A percentile compares a stretch with the other conserved stretches of the same genome.
Evolutionary conservation across 1,284 basidiomycete genomes (phyloP).

Genomic region (Papiliotrema fonsecae): DNA sequence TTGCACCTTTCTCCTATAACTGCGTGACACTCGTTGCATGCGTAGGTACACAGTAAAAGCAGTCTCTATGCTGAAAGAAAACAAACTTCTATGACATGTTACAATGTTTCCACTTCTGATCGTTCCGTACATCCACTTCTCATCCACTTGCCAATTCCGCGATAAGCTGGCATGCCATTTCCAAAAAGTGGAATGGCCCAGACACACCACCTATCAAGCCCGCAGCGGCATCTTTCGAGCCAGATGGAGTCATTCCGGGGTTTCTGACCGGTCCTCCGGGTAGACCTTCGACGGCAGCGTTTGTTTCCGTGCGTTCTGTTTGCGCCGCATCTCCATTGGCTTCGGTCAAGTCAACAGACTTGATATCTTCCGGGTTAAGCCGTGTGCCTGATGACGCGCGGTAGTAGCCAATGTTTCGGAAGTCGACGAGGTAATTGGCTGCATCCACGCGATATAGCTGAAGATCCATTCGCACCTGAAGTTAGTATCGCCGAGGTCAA

Average conservation of each 20-base stretch:
- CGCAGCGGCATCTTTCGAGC: conserved; percentile 31
- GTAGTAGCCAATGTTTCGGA: conserved; percentile 93
- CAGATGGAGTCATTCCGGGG: background rate
- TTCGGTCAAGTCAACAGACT: background rate
- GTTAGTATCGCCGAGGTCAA: background rate
- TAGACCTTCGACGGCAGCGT: background rate
- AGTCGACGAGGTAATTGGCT: conserved; percentile 95
- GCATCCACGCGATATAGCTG: conserved; percentile 94
- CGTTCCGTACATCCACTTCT: no score
- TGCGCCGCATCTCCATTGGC: background rate
- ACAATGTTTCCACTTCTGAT: no score
- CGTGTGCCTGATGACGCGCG: conserved; percentile 44
- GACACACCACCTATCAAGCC: conserved; percentile 70
- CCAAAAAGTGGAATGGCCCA: conserved; percentile 90
- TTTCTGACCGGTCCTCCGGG: background rate
- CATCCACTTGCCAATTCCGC: conserved; percentile 50
- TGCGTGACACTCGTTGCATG: no score
- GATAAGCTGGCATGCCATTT: conserved; percentile 71
- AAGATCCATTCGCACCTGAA: conserved; percentile 88
- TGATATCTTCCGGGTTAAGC: conserved; percentile 25
- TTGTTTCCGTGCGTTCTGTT: background rate
- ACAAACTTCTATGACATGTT: no score
- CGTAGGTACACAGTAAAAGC: no score
- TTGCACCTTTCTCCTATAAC: no score
- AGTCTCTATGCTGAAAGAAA: no score